Conservation (phyloP, 2,329 filamentous ascomycete species). For the Apiospora sp. region DNA sequence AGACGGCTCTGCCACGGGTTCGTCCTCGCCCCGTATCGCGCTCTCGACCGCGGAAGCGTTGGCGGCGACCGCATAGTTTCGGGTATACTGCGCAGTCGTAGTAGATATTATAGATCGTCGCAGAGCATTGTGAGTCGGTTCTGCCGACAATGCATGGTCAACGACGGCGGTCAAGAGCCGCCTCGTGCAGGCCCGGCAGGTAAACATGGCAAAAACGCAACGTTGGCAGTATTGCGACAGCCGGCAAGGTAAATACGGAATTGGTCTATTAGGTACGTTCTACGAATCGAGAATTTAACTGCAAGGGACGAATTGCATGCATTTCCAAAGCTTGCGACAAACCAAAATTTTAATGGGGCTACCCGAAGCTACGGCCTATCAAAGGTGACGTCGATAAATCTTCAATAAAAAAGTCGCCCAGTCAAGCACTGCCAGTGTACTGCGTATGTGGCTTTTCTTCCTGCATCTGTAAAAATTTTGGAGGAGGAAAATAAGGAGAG, state of each 20-base stretch:
- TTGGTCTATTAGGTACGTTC: background rate
- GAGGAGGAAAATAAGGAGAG: background rate
- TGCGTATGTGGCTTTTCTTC: background rate
- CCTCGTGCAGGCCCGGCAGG: constrained; percentile 21
- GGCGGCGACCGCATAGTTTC: background rate
- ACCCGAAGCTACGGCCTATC: constrained; percentile 5
- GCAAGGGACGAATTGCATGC: background rate
- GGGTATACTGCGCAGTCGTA: background rate
- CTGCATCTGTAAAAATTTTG: background rate
- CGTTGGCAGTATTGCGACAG: background rate
- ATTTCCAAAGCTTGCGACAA: constrained; percentile 10
- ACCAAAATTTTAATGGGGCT: constrained; percentile 10
- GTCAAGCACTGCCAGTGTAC: background rate
- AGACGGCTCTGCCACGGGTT: background rate
- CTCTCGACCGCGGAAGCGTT: background rate
- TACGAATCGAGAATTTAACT: background rate
- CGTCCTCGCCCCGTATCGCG: background rate
- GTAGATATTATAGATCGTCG: background rate
- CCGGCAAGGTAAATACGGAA: background rate
- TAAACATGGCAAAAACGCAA: constrained; percentile 7
- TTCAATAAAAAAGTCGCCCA: background rate
- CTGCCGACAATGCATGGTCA: background rate
- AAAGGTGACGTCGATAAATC: constrained; percentile 1
- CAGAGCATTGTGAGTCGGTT: background rate
- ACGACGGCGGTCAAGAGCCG: constrained; percentile 4